phyloP scores from a whole-genome alignment of 2,329 filamentous ascomycete species.

The Grosmannia penicillata region DNA sequence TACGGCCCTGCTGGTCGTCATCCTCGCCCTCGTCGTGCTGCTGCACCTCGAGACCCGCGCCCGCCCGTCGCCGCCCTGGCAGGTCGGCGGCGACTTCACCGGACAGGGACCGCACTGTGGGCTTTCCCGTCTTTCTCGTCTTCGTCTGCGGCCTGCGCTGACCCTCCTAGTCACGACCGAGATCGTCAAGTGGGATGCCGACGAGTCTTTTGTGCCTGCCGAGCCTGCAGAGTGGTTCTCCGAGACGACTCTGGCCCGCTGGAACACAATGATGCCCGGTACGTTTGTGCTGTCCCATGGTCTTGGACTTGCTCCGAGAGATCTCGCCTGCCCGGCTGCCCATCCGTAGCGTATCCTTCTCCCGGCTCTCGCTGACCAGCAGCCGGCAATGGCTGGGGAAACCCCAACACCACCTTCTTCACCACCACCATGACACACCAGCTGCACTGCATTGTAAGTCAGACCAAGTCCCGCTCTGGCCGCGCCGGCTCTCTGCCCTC shows the following conservation, averaged over 20 bases:
- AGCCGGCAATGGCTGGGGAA: slow-evolving; percentile 21
- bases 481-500: background rate
- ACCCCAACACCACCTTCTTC: slow-evolving; percentile 19
- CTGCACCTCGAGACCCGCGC: slow-evolving; percentile 6
- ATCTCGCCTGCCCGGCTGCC: no score
- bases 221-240: slow-evolving; percentile 23
- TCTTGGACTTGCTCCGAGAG: no score
- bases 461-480: no score
- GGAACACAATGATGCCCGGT: slow-evolving; percentile 26
- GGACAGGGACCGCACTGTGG: slow-evolving; percentile 20
- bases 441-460: slow-evolving; percentile 23
- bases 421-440: slow-evolving; percentile 26
- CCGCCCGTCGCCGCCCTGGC: slow-evolving; percentile 10
- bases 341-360: background rate
- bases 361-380: background rate
- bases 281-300: no score
- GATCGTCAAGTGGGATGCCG: slow-evolving; percentile 22
- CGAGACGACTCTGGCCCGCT: slow-evolving; percentile 19
- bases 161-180: slow-evolving; percentile 17
- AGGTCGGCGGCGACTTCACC: slow-evolving; percentile 24
- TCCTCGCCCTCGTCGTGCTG: slow-evolving; percentile 16
- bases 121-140: background rate
- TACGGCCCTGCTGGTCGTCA: slow-evolving; percentile 17
- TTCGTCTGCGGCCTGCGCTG: background rate
- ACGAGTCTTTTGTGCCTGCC: slow-evolving; percentile 23